These are phyloP conservation scores for Exophiala bonariae DNA, from an alignment of 2,329 filamentous ascomycete genomes.

Conservation along the genomic window DNA sequence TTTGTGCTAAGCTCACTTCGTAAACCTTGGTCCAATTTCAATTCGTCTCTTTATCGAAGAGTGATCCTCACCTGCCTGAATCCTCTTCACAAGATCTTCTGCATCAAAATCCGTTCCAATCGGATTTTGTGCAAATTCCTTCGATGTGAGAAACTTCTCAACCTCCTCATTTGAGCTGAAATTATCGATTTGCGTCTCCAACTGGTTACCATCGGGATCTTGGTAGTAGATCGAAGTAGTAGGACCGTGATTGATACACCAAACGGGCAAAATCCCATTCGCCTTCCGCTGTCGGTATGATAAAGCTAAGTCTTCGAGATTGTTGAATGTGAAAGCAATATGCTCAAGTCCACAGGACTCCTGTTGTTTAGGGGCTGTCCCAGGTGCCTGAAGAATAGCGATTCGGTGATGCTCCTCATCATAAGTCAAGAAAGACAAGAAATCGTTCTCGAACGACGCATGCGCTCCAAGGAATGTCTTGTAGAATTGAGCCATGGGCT, in stretches of 20 bases:
- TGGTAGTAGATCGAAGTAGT: slow-evolving; percentile 49
- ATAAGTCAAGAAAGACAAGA: slow-evolving; percentile 4
- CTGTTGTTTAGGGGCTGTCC: neutral
- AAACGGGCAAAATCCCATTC: slow-evolving; percentile 22
- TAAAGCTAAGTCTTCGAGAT: neutral
- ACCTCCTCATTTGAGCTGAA: slow-evolving; percentile 29
- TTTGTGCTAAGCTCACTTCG: no score
- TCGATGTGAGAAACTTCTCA: neutral
- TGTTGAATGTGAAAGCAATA: slow-evolving; percentile 5
- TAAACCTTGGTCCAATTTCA: neutral
- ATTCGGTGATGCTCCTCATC: slow-evolving; percentile 4
- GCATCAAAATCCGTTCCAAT: neutral
- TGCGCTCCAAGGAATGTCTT: slow-evolving; percentile 2
- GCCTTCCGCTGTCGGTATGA: slow-evolving; percentile 1
- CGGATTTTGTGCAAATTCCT: neutral
- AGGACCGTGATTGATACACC: slow-evolving; percentile 49
- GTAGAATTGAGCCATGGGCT: slow-evolving; percentile 1
- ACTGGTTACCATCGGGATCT: slow-evolving; percentile 50
- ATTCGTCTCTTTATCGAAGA: neutral
- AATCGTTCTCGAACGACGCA: neutral
- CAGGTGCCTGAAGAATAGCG: neutral
- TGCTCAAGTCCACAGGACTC: slow-evolving; percentile 29
- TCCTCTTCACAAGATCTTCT: neutral
- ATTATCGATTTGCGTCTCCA: slow-evolving; percentile 50
- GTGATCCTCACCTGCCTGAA: neutral